These are phyloP conservation scores for Trematosphaeria pertusa DNA, from an alignment of 2,329 filamentous ascomycete genomes.

Conservation along the genomic window DNA sequence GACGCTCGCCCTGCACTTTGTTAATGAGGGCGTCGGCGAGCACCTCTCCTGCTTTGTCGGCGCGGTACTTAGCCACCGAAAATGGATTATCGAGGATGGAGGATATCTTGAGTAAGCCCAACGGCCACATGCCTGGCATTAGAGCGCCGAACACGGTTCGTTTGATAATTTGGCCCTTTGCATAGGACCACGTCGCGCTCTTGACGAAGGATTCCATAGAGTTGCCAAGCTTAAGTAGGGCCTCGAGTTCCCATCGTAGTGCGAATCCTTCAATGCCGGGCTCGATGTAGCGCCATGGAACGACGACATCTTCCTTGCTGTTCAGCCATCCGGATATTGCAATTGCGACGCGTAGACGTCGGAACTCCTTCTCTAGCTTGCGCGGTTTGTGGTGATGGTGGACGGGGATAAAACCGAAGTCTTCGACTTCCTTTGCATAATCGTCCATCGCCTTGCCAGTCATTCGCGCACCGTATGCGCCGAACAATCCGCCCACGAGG, in stretches of 20 bases:
- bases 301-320: slow-evolving; percentile 72
- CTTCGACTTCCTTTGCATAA: slow-evolving; percentile 85
- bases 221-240: slow-evolving; percentile 77
- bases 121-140: slow-evolving; percentile 57
- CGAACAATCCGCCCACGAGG: slow-evolving; percentile 84
- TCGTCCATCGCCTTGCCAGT: slow-evolving; percentile 85
- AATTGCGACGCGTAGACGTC: slow-evolving; percentile 76
- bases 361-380: slow-evolving; percentile 58
- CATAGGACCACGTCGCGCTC: slow-evolving; percentile 79
- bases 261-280: slow-evolving; percentile 79
- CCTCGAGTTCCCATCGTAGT: slow-evolving; percentile 81
- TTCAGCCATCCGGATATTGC: slow-evolving; percentile 83
- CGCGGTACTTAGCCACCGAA: slow-evolving; percentile 74
- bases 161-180: slow-evolving; percentile 77
- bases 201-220: slow-evolving; percentile 79
- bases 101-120: slow-evolving; percentile 55
- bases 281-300: slow-evolving; percentile 80
- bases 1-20: slow-evolving; percentile 79
- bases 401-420: slow-evolving; percentile 85
- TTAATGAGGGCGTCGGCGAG: slow-evolving; percentile 85
- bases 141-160: slow-evolving; percentile 58
- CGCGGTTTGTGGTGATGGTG: slow-evolving; percentile 50
- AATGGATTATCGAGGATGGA: slow-evolving; percentile 82
- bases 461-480: slow-evolving; percentile 86
- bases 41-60: slow-evolving; percentile 80